Base-by-base conservation (phyloP, 192 early-diverging fungal species). In the Gamsiella multidivaricata region DNA sequence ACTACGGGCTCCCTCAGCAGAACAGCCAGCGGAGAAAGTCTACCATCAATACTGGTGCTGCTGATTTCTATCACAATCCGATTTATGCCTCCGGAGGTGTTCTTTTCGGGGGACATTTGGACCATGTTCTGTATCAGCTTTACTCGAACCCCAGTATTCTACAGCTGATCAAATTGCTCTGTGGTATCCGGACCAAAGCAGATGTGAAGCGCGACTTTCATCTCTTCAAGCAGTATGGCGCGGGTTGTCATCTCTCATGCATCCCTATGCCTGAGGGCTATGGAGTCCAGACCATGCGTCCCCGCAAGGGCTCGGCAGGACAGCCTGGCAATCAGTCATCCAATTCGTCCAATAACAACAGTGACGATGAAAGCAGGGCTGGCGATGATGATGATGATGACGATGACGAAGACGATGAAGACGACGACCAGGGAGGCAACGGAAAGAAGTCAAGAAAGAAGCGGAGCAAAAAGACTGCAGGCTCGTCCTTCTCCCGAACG, bases 11-110 rank as follows among this genome's bases (percentile, higher is more conserved):
- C 31, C 58, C 73, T 22, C 28, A 56, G 17, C 56, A 76, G 2
- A 12, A 46, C 3, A 54, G 22, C 29, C 34, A 22, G 0, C 37
- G 47, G 23, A 54, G 46, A n/a, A 68, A 52, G 49, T 11, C 23
- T 11, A 14, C 28, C 4, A 9, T 32, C 0, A 51, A 55, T n/a
- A 15, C 33, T 11, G 61, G 47, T 1, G 32, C 63, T 7, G 23
- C 26, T 4, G 71, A 78, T 49, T 78, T 78, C 34, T 78, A 69
- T 36, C 74, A 78, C 32, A 82, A 89, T 0, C 86, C 90, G 20
- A 83, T 88, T 17, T 93, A 88, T 83, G 91, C 88, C 3, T 83
- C 85, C 10, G 91, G 91, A n/a, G 80, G 88, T 18, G 90, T 91
- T 3, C 70, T 93, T 2, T 76, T 81, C 2, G 86, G 86, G 4